A percentile compares a stretch with the other conserved stretches of the same genome.
These are phyloP conservation scores for Pyrenochaeta sp. DNA, from an alignment of 2,329 filamentous ascomycete genomes.

Conservation along the genomic window DNA sequence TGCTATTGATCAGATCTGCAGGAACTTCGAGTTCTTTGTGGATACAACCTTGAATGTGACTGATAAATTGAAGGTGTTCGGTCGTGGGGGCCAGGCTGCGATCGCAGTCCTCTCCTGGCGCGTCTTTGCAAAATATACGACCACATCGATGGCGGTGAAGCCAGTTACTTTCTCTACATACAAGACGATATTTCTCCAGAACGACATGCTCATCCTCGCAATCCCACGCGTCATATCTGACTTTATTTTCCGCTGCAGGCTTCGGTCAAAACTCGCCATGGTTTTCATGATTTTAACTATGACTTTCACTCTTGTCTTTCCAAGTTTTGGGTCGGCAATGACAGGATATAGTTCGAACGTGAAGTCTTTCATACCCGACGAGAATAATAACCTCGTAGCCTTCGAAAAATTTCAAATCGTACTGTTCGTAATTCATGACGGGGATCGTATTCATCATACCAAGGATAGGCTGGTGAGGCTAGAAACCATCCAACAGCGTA, in stretches of 20 bases:
- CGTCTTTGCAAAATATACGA: too few relatives aligned
- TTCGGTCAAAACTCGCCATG: slow-evolving; percentile 18
- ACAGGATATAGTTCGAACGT: slow-evolving; percentile 18
- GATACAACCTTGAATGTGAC: too few relatives aligned
- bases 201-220: neutral
- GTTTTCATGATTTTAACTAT: slow-evolving; percentile 19
- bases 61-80: too few relatives aligned
- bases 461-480: too few relatives aligned
- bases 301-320: slow-evolving; percentile 15
- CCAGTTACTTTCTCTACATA: slow-evolving; percentile 9
- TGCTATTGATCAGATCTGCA: too few relatives aligned
- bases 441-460: slow-evolving; percentile 5
- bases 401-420: slow-evolving; percentile 1
- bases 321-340: slow-evolving; percentile 20
- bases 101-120: too few relatives aligned
- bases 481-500: too few relatives aligned
- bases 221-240: slow-evolving; percentile 1
- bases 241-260: slow-evolving; percentile 2
- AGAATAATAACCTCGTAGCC: slow-evolving; percentile 1
- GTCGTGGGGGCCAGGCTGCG: too few relatives aligned
- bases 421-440: slow-evolving; percentile 18
- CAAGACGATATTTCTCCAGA: slow-evolving; percentile 3
- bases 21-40: too few relatives aligned
- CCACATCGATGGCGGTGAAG: too few relatives aligned
- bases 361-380: slow-evolving; percentile 8